These are phyloP conservation scores for Gaultheria prostrata DNA, from an alignment of 148 eudicot species.

Conservation along the genomic window DNA sequence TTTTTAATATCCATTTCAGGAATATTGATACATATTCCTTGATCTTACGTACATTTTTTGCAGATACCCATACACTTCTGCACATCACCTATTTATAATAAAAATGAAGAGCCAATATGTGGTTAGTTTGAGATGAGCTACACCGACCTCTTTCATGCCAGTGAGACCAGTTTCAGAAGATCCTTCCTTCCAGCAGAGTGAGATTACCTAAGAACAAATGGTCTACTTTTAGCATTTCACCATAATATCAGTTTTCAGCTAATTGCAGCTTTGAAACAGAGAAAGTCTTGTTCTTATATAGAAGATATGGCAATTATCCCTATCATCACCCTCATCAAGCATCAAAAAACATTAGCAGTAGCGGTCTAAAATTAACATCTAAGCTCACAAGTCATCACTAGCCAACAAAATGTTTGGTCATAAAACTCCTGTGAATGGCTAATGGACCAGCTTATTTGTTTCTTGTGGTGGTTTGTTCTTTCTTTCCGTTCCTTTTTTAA, in stretches of 20 bases:
- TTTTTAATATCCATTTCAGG: background rate
- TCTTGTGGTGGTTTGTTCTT: background rate
- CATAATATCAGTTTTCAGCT: background rate
- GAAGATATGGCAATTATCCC: background rate
- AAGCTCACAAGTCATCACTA: background rate
- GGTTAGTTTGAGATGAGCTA: background rate
- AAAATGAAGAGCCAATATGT: background rate
- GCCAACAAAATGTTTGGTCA: background rate
- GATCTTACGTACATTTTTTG: background rate
- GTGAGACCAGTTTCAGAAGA: conserved; percentile 39
- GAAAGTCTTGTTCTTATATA: background rate
- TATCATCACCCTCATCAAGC: background rate
- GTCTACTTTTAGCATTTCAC: background rate
- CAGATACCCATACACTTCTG: background rate
- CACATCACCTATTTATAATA: background rate
- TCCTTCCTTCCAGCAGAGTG: conserved; percentile 64
- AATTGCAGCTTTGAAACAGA: background rate
- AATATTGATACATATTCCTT: background rate
- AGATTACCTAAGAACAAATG: conserved; percentile 49
- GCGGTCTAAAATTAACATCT: background rate
- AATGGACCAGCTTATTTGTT: background rate
- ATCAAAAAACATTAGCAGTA: background rate
- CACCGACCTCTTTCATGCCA: conserved; percentile 65
- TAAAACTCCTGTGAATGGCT: background rate
- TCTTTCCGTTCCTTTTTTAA: background rate